Conservation (phyloP, 1,284 basidiomycete species). For the Meira nashicola region DNA sequence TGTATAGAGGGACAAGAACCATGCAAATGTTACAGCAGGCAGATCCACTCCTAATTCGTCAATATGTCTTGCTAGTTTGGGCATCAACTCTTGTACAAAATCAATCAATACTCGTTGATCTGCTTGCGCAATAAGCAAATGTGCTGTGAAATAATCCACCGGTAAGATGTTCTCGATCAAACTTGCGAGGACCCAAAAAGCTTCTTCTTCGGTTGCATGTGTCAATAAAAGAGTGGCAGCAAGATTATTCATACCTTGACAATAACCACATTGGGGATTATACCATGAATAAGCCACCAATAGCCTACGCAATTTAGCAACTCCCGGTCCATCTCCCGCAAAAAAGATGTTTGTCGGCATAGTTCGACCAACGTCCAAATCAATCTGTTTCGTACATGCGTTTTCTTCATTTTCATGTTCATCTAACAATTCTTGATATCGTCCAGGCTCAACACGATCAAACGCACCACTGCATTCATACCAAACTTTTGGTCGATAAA, state of each 20-base stretch:
- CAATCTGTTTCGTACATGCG: slow-evolving; percentile 75
- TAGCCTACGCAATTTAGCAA: slow-evolving; percentile 81
- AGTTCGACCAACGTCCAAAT: slow-evolving; percentile 71
- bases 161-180: slow-evolving; percentile 65
- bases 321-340: slow-evolving; percentile 87
- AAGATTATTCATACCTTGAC: slow-evolving; percentile 77
- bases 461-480: slow-evolving; percentile 84
- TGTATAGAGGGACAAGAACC: slow-evolving; percentile 94
- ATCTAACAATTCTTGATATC: slow-evolving; percentile 76
- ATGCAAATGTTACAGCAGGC: slow-evolving; percentile 91
- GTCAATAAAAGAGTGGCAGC: slow-evolving; percentile 88
- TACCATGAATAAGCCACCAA: slow-evolving; percentile 83
- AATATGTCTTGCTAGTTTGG: slow-evolving; percentile 72
- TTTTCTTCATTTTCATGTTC: slow-evolving; percentile 59
- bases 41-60: slow-evolving; percentile 78
- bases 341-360: slow-evolving; percentile 97
- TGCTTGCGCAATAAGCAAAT: slow-evolving; percentile 70
- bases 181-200: slow-evolving; percentile 89
- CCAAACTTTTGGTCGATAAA: slow-evolving; percentile 78
- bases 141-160: slow-evolving; percentile 54
- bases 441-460: slow-evolving; percentile 84
- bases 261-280: slow-evolving; percentile 54
- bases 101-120: slow-evolving; percentile 87
- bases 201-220: slow-evolving; percentile 88
- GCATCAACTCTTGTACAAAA: slow-evolving; percentile 72